These are phyloP conservation scores for Penicillium janthinellum DNA, from an alignment of 2,329 filamentous ascomycete genomes.

Conservation along the genomic window DNA sequence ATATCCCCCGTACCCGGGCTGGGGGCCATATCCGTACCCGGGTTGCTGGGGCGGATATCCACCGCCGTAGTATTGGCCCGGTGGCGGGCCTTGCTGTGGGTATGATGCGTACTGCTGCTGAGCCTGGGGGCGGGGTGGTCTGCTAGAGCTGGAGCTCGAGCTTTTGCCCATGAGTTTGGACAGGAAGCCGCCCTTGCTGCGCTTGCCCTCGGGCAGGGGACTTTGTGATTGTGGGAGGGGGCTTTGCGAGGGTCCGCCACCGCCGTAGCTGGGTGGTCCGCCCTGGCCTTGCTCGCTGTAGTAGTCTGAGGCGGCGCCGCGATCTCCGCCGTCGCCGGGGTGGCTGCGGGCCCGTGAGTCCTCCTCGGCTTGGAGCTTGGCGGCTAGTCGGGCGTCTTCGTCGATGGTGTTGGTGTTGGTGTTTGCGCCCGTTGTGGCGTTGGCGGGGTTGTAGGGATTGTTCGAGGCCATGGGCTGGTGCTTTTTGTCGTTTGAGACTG, in stretches of 20 bases:
- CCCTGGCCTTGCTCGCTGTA: conserved; percentile 39
- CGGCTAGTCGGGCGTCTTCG: conserved; percentile 73
- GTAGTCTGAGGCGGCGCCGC: conserved; percentile 51
- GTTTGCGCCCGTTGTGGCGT: conserved; percentile 5
- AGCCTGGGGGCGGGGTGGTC: conserved; percentile 7
- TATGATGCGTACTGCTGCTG: conserved; percentile 30
- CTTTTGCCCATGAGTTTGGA: conserved; percentile 57
- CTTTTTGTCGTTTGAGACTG: conserved; percentile 46
- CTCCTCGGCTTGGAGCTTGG: conserved; percentile 81
- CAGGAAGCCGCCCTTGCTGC: conserved; percentile 50
- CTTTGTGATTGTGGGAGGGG: no score
- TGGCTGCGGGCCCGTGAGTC: conserved; percentile 58
- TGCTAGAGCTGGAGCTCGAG: conserved; percentile 24
- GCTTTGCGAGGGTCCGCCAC: neutral
- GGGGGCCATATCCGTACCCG: conserved; percentile 39
- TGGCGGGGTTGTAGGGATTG: conserved; percentile 65
- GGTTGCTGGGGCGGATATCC: conserved; percentile 35
- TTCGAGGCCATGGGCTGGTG: conserved; percentile 58
- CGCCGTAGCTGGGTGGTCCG: conserved; percentile 17
- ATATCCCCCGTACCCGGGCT: conserved; percentile 26
- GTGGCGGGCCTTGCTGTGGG: conserved; percentile 31
- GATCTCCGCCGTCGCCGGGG: conserved; percentile 16
- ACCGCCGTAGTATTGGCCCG: conserved; percentile 34
- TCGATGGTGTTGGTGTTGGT: conserved; percentile 46
- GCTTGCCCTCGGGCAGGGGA: conserved; percentile 20